Percentiles rank a stretch among this genome's conserved stretches.
Conservation (phyloP, 2,329 filamentous ascomycete genomes). For the Elsinoe necatrix region DNA sequence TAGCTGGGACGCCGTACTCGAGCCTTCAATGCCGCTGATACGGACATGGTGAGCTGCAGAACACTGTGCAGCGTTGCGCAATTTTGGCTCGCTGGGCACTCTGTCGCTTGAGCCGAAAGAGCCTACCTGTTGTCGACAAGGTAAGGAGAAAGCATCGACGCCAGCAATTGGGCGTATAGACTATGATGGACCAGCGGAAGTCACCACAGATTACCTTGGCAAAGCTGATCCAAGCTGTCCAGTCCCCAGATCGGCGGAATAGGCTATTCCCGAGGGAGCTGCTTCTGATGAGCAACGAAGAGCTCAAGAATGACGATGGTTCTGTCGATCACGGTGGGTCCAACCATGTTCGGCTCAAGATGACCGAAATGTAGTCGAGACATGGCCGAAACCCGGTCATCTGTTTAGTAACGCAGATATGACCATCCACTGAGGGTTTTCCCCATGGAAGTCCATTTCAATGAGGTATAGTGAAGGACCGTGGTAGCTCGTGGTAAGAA, state of each 20-base stretch:
- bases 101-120: too few relatives aligned
- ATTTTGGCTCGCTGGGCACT: too few relatives aligned
- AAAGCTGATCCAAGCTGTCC: conserved; percentile 5
- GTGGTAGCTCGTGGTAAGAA: too few relatives aligned
- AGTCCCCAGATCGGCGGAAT: not conserved
- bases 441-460: too few relatives aligned
- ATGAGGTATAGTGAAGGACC: too few relatives aligned
- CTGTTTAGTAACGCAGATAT: not conserved
- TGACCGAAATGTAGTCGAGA: not conserved
- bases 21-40: conserved; percentile 66
- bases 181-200: conserved; percentile 2
- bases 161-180: not conserved
- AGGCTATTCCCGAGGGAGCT: not conserved
- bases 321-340: conserved; percentile 7
- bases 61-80: not conserved
- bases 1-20: conserved; percentile 68
- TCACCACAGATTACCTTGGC: not conserved
- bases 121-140: too few relatives aligned
- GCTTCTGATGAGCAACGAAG: not conserved
- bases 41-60: conserved; percentile 25
- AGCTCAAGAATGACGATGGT: conserved; percentile 9
- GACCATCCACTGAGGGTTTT: not conserved
- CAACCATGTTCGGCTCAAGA: not conserved
- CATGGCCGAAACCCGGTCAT: not conserved
- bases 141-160: too few relatives aligned